Evolutionary conservation across 164 flowering plant species (phyloP).

Genomic region (Stephania japonica): DNA sequence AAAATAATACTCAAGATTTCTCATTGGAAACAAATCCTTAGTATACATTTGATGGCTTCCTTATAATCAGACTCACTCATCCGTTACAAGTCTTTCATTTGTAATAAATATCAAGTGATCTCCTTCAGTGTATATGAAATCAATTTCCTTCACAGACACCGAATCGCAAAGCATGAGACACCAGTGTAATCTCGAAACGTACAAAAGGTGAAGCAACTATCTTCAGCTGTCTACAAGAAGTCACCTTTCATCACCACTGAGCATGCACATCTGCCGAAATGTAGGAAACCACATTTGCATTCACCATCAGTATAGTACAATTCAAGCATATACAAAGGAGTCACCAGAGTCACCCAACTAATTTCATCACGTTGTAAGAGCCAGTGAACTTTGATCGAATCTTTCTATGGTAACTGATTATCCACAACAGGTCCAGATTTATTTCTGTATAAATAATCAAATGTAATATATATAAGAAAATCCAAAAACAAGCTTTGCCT

Average conservation of each 20-base stretch:
- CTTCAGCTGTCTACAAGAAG: not conserved
- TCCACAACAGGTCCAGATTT: constrained; percentile 15
- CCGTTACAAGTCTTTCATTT: constrained; percentile 74
- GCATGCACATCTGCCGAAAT: not conserved
- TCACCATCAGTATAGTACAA: not conserved
- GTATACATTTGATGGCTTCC: constrained; percentile 55
- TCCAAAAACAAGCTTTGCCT: constrained; percentile 63
- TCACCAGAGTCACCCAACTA: not conserved
- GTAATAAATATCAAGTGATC: constrained; percentile 74
- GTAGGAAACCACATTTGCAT: not conserved
- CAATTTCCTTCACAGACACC: constrained; percentile 21
- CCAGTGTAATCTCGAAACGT: not conserved
- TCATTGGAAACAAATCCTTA: constrained; percentile 49
- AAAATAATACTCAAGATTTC: constrained; percentile 82
- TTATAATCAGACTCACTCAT: constrained; percentile 40
- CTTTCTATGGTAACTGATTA: constrained; percentile 10
- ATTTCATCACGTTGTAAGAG: constrained; percentile 1
- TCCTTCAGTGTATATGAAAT: constrained; percentile 73
- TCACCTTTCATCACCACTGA: not conserved
- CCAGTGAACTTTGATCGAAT: constrained; percentile 13
- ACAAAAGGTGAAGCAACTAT: not conserved
- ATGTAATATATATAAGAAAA: constrained; percentile 78
- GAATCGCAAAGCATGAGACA: constrained; percentile 3
- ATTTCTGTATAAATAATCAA: constrained; percentile 46
- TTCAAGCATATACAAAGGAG: not conserved